Conservation (phyloP, 495 filamentous ascomycete genomes). For the Pseudoneurospora amorphoporcata region DNA sequence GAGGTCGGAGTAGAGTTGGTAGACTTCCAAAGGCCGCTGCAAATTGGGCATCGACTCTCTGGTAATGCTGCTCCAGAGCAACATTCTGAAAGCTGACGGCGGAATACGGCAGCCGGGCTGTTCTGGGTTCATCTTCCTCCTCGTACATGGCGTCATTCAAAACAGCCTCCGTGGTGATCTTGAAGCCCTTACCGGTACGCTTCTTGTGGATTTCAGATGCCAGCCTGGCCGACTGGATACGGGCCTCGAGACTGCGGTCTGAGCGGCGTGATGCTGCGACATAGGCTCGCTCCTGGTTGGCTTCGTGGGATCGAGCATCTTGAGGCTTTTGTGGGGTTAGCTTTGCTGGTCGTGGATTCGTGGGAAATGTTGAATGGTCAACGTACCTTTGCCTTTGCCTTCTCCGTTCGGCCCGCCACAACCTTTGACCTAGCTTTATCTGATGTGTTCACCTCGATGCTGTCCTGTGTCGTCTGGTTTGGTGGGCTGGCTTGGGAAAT, state of each 20-base stretch:
- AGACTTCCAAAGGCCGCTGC: slow-evolving; percentile 21
- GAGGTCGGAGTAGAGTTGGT: slow-evolving; percentile 4
- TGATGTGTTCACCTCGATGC: background rate
- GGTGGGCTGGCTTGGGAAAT: background rate
- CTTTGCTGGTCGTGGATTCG: background rate
- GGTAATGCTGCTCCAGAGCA: slow-evolving; percentile 45
- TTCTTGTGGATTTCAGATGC: slow-evolving; percentile 87
- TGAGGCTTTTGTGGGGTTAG: background rate
- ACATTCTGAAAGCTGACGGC: slow-evolving; percentile 44
- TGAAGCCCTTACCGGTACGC: slow-evolving; percentile 74
- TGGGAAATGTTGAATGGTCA: background rate
- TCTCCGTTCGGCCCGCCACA: background rate
- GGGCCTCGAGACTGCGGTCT: slow-evolving; percentile 81
- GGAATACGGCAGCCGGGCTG: slow-evolving; percentile 42
- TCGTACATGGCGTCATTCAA: slow-evolving; percentile 95
- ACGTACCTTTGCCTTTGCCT: background rate
- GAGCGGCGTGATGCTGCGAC: slow-evolving; percentile 89
- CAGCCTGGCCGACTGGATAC: slow-evolving; percentile 75
- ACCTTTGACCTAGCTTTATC: background rate
- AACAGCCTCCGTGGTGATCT: slow-evolving; percentile 81
- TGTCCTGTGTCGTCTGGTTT: background rate
- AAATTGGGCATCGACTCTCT: slow-evolving; percentile 40
- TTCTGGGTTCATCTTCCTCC: slow-evolving; percentile 70
- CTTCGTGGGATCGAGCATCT: slow-evolving; percentile 55
- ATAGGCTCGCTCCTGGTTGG: slow-evolving; percentile 92